Conservation (phyloP, 164 flowering plant genomes). For the Kingdonia uniflora region DNA sequence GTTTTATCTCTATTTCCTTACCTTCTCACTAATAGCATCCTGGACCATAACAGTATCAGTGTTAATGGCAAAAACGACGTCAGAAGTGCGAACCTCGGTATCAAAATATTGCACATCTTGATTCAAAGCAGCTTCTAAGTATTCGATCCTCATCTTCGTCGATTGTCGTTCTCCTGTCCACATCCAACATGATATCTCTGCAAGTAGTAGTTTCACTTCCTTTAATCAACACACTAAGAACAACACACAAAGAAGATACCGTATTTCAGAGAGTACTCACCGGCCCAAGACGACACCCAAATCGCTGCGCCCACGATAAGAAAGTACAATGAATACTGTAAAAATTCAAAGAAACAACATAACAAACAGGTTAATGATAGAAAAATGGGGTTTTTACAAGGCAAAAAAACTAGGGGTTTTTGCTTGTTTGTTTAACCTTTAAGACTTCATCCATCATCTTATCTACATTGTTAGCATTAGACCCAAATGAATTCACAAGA, state of each 20-base stretch:
- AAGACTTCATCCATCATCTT: conserved; percentile 90
- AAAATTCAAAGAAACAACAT: conserved; percentile 7
- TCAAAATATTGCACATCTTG: conserved; percentile 94
- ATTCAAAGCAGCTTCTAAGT: conserved; percentile 78
- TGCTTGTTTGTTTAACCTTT: conserved; percentile 36
- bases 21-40: conserved; percentile 99
- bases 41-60: conserved; percentile 90
- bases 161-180: conserved; percentile 98
- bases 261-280: conserved; percentile 20
- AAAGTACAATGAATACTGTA: conserved; percentile 93
- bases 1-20: conserved; percentile 11
- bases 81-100: conserved; percentile 86
- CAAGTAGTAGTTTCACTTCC: conserved; percentile 15
- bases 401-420: no score
- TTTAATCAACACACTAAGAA: neutral
- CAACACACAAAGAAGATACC: neutral
- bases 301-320: conserved; percentile 94
- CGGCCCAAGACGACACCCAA: conserved; percentile 99
- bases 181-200: conserved; percentile 99
- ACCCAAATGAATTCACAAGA: conserved; percentile 95
- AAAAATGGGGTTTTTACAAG: neutral
- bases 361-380: conserved; percentile 2
- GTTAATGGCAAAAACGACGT: conserved; percentile 83
- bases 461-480: conserved; percentile 65
- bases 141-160: conserved; percentile 91